phyloP scores from a whole-genome alignment of 2,329 filamentous ascomycete genomes.

The Phaeosphaeriaceae sp. region DNA sequence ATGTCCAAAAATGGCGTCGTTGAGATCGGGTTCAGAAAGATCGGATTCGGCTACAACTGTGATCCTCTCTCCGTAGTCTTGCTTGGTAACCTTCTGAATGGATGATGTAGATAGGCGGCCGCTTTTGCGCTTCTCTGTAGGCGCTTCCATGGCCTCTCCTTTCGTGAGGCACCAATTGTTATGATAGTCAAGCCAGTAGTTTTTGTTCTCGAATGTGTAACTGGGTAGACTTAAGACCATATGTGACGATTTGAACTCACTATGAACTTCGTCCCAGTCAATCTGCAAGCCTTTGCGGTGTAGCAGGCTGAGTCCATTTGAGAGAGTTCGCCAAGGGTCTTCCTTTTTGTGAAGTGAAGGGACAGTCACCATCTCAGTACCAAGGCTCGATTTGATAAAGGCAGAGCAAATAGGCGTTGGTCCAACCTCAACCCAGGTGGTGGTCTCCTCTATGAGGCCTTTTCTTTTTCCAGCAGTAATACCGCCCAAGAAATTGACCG shows the following conservation, averaged over 20 bases:
- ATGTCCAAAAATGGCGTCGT: background rate
- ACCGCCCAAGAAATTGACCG: slow-evolving; percentile 49
- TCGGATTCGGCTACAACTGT: too few species aligned
- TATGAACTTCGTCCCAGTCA: slow-evolving; percentile 68
- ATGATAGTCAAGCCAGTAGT: slow-evolving; percentile 48
- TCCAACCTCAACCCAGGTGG: slow-evolving; percentile 55
- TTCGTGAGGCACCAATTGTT: slow-evolving; percentile 39
- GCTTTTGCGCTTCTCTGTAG: too few species aligned
- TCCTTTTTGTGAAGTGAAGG: slow-evolving; percentile 9
- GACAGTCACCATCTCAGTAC: slow-evolving; percentile 1
- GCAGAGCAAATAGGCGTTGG: slow-evolving; percentile 56
- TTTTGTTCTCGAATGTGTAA: slow-evolving; percentile 44
- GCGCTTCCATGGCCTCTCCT: slow-evolving; percentile 10
- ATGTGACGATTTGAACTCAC: slow-evolving; percentile 55
- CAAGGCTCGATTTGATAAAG: slow-evolving; percentile 36
- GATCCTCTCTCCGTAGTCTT: too few species aligned
- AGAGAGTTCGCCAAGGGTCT: slow-evolving; percentile 24
- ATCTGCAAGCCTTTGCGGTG: slow-evolving; percentile 58
- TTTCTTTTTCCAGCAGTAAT: slow-evolving; percentile 45
- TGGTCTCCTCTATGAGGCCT: slow-evolving; percentile 43
- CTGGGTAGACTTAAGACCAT: slow-evolving; percentile 61
- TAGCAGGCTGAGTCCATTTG: background rate
- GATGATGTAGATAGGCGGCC: too few species aligned
- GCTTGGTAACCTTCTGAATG: too few species aligned
- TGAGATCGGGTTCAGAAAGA: too few species aligned